phyloP scores from a whole-genome alignment of 805 yeast species.

The Candida nemodendra region DNA sequence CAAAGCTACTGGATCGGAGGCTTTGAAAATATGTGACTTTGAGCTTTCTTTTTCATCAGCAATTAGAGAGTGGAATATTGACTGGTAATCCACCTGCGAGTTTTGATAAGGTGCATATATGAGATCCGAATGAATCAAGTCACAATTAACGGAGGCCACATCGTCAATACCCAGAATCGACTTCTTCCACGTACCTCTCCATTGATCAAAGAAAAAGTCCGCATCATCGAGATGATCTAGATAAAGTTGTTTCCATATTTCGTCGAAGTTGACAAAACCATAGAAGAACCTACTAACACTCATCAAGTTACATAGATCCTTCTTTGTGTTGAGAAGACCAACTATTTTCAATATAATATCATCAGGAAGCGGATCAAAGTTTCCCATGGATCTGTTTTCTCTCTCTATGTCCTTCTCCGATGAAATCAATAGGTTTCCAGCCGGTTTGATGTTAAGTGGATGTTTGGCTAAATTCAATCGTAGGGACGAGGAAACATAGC shows the following conservation, averaged over 20 bases:
- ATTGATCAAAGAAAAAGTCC: slow-evolving; percentile 30
- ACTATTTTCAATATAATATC: slow-evolving; percentile 58
- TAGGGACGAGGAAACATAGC: slow-evolving; percentile 21
- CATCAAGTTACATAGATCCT: slow-evolving; percentile 51
- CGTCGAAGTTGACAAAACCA: slow-evolving; percentile 75
- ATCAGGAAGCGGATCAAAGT: slow-evolving; percentile 53
- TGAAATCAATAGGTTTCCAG: slow-evolving; percentile 53
- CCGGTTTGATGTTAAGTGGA: slow-evolving; percentile 72
- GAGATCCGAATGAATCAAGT: slow-evolving; percentile 68
- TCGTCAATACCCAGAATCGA: slow-evolving; percentile 45
- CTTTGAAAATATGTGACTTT: not conserved
- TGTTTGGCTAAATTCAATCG: slow-evolving; percentile 42
- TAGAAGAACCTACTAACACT: slow-evolving; percentile 65
- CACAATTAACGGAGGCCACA: slow-evolving; percentile 47
- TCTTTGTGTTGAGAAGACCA: slow-evolving; percentile 44
- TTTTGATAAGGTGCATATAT: slow-evolving; percentile 83
- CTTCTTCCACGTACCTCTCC: slow-evolving; percentile 84
- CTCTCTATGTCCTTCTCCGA: slow-evolving; percentile 15
- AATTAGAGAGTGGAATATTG: slow-evolving; percentile 48
- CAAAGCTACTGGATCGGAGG: slow-evolving; percentile 12
- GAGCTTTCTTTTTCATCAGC: slow-evolving; percentile 39
- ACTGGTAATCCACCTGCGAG: slow-evolving; percentile 61
- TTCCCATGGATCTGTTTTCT: slow-evolving; percentile 48
- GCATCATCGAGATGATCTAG: slow-evolving; percentile 38
- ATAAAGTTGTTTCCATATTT: slow-evolving; percentile 71